A percentile compares a stretch with the other conserved stretches of the same genome.
phyloP scores from a whole-genome alignment of 2,329 filamentous ascomycete species.

The Alternaria burnsii region DNA sequence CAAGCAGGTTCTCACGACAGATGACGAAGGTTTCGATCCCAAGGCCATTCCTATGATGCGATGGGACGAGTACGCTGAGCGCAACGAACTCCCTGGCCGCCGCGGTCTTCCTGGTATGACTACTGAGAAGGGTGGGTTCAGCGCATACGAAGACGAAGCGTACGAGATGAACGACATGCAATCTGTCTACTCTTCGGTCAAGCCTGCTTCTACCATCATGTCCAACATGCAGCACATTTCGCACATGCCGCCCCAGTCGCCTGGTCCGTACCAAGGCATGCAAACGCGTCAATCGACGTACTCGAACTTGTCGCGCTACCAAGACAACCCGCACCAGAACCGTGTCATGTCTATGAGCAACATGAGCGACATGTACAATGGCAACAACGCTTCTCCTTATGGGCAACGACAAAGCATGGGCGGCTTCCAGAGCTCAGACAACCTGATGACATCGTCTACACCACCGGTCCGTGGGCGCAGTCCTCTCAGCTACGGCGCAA shows the following conservation, averaged over 20 bases:
- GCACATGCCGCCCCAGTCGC: constrained; percentile 82
- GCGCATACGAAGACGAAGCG: constrained; percentile 73
- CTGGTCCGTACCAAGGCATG: constrained; percentile 73
- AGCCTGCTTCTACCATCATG: constrained; percentile 84
- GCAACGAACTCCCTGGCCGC: constrained; percentile 89
- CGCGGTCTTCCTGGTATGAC: constrained; percentile 68
- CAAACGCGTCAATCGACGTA: constrained; percentile 75
- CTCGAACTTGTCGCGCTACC: constrained; percentile 70
- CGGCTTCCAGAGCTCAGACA: constrained; percentile 54
- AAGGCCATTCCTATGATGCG: constrained; percentile 91
- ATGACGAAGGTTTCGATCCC: constrained; percentile 86
- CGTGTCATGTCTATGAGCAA: constrained; percentile 69
- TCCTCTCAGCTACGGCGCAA: constrained; percentile 58
- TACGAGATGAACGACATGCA: constrained; percentile 99
- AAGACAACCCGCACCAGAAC: constrained; percentile 66
- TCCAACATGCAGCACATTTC: constrained; percentile 78
- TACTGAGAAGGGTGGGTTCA: constrained; percentile 68
- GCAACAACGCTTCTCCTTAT: constrained; percentile 46
- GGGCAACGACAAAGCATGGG: constrained; percentile 52
- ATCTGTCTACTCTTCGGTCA: constrained; percentile 91
- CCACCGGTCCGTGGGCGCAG: constrained; percentile 56
- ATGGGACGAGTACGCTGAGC: constrained; percentile 93
- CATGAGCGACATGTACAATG: constrained; percentile 55
- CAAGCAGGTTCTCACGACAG: constrained; percentile 87
- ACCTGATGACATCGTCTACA: constrained; percentile 49